Conservation (phyloP, 1,284 basidiomycete genomes). For the Coriolopsis trogii region DNA sequence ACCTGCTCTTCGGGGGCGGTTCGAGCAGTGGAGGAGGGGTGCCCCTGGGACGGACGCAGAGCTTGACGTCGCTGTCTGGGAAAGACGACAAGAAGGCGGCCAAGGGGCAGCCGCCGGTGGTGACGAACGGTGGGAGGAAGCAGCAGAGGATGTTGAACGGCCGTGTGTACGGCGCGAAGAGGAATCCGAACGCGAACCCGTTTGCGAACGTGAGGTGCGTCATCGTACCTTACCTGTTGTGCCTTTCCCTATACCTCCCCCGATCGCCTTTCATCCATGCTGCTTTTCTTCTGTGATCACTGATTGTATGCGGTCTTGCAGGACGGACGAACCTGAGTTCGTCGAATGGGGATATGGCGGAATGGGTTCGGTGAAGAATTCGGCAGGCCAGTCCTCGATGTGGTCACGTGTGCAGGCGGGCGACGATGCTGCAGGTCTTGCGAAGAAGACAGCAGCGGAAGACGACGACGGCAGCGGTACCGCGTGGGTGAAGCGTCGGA, state of each 20-base stretch:
- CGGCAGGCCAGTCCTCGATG: slow-evolving; percentile 19
- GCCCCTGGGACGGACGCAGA: slow-evolving; percentile 26
- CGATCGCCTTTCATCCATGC: slow-evolving; percentile 1
- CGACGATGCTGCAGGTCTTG: slow-evolving; percentile 42
- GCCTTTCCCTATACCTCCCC: not conserved
- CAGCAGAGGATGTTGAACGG: slow-evolving; percentile 71
- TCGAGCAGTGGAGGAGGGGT: slow-evolving; percentile 16
- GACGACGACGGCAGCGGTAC: slow-evolving; percentile 75
- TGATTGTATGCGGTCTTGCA: slow-evolving; percentile 1
- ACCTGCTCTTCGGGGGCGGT: slow-evolving; percentile 11
- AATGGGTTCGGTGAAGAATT: slow-evolving; percentile 67
- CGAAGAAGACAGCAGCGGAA: slow-evolving; percentile 35
- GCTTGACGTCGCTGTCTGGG: slow-evolving; percentile 22
- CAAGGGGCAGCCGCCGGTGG: slow-evolving; percentile 12
- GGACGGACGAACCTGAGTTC: slow-evolving; percentile 63
- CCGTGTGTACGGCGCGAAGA: slow-evolving; percentile 68
- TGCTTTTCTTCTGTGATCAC: not conserved
- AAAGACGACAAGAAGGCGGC: slow-evolving; percentile 22
- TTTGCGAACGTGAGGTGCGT: slow-evolving; percentile 41
- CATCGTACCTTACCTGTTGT: not conserved
- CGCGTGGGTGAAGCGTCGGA: slow-evolving; percentile 66
- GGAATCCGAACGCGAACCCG: slow-evolving; percentile 32
- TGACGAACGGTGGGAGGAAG: slow-evolving; percentile 20
- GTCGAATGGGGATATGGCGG: slow-evolving; percentile 88
- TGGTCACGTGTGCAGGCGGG: slow-evolving; percentile 27